Evolutionary conservation across 2,329 filamentous ascomycete genomes (phyloP).

Genomic region (Metarhizium album): DNA sequence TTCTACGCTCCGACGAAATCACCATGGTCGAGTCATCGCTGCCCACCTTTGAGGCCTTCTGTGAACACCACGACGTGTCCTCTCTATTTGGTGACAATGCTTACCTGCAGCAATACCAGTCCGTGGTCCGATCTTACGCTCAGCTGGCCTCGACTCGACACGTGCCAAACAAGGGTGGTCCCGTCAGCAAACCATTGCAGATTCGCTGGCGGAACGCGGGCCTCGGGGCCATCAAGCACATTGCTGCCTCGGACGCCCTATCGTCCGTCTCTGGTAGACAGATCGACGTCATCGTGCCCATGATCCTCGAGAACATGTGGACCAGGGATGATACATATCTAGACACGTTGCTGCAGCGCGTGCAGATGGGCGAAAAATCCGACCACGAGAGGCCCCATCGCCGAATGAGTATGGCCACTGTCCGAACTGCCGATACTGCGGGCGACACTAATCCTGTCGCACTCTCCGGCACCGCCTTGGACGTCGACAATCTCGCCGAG

Average conservation of each 20-base stretch:
- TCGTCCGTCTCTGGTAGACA: slow-evolving; percentile 66
- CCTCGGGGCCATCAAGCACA: slow-evolving; percentile 67
- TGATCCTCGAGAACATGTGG: slow-evolving; percentile 80
- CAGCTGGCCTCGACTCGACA: slow-evolving; percentile 60
- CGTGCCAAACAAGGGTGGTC: slow-evolving; percentile 37
- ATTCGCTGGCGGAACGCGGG: slow-evolving; percentile 69
- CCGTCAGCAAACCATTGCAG: slow-evolving; percentile 58
- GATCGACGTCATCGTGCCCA: slow-evolving; percentile 67
- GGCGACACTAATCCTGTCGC: slow-evolving; percentile 57
- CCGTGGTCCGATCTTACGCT: slow-evolving; percentile 71
- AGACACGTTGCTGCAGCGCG: slow-evolving; percentile 53
- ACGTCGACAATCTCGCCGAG: slow-evolving; percentile 82
- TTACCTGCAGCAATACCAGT: slow-evolving; percentile 73
- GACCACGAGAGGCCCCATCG: slow-evolving; percentile 56
- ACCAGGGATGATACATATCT: slow-evolving; percentile 62
- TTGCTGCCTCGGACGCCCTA: slow-evolving; percentile 71
- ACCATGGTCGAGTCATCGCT: slow-evolving; percentile 88
- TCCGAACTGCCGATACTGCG: slow-evolving; percentile 52
- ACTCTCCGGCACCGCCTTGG: slow-evolving; percentile 69
- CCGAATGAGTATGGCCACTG: slow-evolving; percentile 70
- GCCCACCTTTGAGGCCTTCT: slow-evolving; percentile 78
- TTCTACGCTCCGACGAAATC: slow-evolving; percentile 78
- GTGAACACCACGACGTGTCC: slow-evolving; percentile 76
- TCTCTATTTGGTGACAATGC: slow-evolving; percentile 76
- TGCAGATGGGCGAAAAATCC: slow-evolving; percentile 55